These are phyloP conservation scores for Termitomyces sp. DNA, from an alignment of 768 basidiomycete genomes.

Conservation along the genomic window DNA sequence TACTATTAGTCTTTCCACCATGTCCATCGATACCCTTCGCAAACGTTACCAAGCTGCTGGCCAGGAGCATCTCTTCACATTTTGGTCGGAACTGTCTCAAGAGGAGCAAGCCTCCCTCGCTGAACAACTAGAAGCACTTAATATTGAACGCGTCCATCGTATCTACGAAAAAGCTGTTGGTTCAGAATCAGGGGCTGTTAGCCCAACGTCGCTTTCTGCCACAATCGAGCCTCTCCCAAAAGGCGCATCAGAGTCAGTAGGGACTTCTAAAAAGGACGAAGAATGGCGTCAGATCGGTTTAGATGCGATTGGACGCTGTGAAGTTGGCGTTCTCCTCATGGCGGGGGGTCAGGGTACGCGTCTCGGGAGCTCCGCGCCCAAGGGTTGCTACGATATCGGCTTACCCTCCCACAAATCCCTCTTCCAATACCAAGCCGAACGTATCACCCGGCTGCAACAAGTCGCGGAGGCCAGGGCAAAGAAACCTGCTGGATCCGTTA, in stretches of 20 bases:
- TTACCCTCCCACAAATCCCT: slow-evolving; percentile 89
- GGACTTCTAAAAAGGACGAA: slow-evolving; percentile 45
- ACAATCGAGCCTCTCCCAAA: slow-evolving; percentile 78
- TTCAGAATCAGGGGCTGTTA: slow-evolving; percentile 47
- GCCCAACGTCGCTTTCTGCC: slow-evolving; percentile 27
- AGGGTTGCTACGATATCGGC: slow-evolving; percentile 97
- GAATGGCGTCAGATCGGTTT: slow-evolving; percentile 81
- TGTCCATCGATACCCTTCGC: slow-evolving; percentile 54
- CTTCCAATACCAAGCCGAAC: slow-evolving; percentile 97
- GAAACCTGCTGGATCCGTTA: slow-evolving; percentile 54
- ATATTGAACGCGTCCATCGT: slow-evolving; percentile 88
- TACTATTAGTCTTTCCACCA: slow-evolving; percentile 24
- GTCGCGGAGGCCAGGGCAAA: slow-evolving; percentile 56
- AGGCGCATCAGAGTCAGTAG: slow-evolving; percentile 61
- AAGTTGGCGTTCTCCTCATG: slow-evolving; percentile 96
- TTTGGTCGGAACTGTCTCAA: slow-evolving; percentile 70
- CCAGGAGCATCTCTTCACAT: slow-evolving; percentile 86
- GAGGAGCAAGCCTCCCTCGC: slow-evolving; percentile 58
- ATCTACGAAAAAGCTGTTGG: slow-evolving; percentile 74
- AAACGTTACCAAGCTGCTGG: slow-evolving; percentile 70
- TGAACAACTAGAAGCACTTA: slow-evolving; percentile 70
- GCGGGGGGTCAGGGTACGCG: slow-evolving; percentile 98
- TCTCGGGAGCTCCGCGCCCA: slow-evolving; percentile 86
- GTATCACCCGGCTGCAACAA: slow-evolving; percentile 78
- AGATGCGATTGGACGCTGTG: slow-evolving; percentile 69